Evolutionary conservation across 2,329 filamentous ascomycete species (phyloP), one percentile per base, ranked within the genome.

Genomic region (Amylocarpus encephaloides): DNA sequence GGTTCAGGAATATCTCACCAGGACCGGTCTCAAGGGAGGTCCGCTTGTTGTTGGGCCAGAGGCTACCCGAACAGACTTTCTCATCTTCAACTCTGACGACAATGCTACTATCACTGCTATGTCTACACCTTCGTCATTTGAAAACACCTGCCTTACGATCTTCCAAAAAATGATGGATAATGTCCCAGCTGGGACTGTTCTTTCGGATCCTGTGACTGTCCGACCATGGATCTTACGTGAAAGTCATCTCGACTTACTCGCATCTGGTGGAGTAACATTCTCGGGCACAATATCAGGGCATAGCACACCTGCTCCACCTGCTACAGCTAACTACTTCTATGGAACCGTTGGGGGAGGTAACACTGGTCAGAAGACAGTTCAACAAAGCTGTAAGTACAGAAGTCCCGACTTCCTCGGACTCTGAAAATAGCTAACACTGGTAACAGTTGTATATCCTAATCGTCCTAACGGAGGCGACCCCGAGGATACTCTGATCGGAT

Each of bases 81-180:
- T 46, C 11, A 49, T 57, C 4, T 59, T 53, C 41, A 41, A 30
- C 38, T 57, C 54, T 6, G 58, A 60, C 33, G 13, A 35, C n/a
- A 58, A 60, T 45, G 50, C 43, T 2, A 60, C 58, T 12, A 51
- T 60, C 13, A 41, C 30, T n/a, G 46, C 49, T 16, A 55, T 60
- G 46, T 45, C 54, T 6, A 29, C 40, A 7, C 36, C 51, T 11
- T 13, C 43, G 35, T 38, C 54, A n/a, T 60, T 60, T 45, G 18
- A 51, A 44, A 32, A 52, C 15, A 53, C 47, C 1, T 60, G 56
- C 35, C 48, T 50, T 16, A 45, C 43, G 2, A 43, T 58, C 10
- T 60, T 60, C 38, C 47, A 53, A 38, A 56, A 56, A 29, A 56
- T 58, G 53, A 51, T 60, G 13, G 46, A 58, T 22, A 56, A 54